phyloP scores from a whole-genome alignment of 805 yeast genomes.

The Candida pseudoglaebosa region DNA sequence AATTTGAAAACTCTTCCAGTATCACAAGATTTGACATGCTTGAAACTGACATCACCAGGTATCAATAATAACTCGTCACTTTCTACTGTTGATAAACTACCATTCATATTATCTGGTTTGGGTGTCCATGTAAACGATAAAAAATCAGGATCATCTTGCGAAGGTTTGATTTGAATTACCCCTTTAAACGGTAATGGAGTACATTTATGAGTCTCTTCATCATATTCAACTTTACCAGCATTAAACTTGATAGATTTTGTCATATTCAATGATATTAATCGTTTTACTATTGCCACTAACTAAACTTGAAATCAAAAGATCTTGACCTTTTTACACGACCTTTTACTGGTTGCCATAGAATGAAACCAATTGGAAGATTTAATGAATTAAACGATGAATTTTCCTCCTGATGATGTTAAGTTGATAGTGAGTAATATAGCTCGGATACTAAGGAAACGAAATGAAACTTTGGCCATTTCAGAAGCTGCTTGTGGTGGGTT shows the following conservation, averaged over 20 bases:
- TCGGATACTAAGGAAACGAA: slow-evolving; percentile 43
- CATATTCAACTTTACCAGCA: slow-evolving; percentile 73
- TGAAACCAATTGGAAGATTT: no score
- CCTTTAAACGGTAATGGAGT: slow-evolving; percentile 75
- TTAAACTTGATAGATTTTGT: slow-evolving; percentile 49
- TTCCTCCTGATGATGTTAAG: slow-evolving; percentile 59
- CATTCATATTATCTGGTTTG: slow-evolving; percentile 38
- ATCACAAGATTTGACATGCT: slow-evolving; percentile 60
- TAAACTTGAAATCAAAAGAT: no score
- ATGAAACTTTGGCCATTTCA: slow-evolving; percentile 71
- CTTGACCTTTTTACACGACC: no score
- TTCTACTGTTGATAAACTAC: slow-evolving; percentile 22
- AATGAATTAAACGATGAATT: slow-evolving; percentile 35
- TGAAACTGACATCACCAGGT: slow-evolving; percentile 84
- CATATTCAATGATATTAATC: slow-evolving; percentile 1
- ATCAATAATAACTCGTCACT: slow-evolving; percentile 66
- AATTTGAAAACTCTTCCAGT: slow-evolving; percentile 76
- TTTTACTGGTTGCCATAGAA: no score
- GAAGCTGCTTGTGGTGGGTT: slow-evolving; percentile 93
- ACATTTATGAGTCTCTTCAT: slow-evolving; percentile 58
- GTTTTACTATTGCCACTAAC: slow-evolving; percentile 1
- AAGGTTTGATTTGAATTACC: slow-evolving; percentile 52
- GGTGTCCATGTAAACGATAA: slow-evolving; percentile 73
- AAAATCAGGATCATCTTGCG: slow-evolving; percentile 69
- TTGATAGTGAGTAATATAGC: slow-evolving; percentile 57